Evolutionary conservation across 805 yeast genomes (phyloP).

Genomic region (Kluyveromyces nonfermentans): DNA sequence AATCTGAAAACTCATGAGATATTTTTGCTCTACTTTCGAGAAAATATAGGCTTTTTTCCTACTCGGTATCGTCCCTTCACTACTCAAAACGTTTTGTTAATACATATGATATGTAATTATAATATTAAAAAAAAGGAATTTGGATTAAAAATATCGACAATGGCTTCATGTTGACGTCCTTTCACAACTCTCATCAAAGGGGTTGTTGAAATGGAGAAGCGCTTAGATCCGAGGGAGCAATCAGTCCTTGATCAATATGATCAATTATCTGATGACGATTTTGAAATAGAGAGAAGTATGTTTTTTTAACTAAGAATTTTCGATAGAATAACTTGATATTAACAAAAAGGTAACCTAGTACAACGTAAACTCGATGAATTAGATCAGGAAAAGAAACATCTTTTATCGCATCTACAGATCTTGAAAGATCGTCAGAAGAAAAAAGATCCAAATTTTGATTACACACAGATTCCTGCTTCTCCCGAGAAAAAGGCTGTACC

Average conservation of each 20-base stretch:
- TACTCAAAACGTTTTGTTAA: no score
- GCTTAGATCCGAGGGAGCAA: constrained; percentile 6
- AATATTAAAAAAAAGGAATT: no score
- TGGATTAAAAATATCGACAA: no score
- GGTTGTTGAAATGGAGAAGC: background rate
- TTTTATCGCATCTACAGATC: constrained; percentile 17
- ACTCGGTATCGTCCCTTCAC: no score
- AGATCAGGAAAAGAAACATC: constrained; percentile 19
- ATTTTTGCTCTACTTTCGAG: background rate
- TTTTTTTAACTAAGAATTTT: background rate
- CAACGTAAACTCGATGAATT: constrained; percentile 14
- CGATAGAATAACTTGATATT: constrained; percentile 2
- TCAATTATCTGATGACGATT: constrained; percentile 9
- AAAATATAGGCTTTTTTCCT: no score
- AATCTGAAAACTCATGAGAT: background rate
- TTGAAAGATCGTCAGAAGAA: constrained; percentile 11
- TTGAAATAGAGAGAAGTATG: constrained; percentile 6
- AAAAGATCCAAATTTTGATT: constrained; percentile 19
- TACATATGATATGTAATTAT: no score
- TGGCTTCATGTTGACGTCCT: no score
- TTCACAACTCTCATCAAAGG: no score
- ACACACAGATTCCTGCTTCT: constrained; percentile 20
- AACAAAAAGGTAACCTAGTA: background rate
- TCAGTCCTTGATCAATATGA: constrained; percentile 4
- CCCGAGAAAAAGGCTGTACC: constrained; percentile 23